Evolutionary conservation across 768 basidiomycete genomes (phyloP).

Genomic region (Amanita subjunquillea): DNA sequence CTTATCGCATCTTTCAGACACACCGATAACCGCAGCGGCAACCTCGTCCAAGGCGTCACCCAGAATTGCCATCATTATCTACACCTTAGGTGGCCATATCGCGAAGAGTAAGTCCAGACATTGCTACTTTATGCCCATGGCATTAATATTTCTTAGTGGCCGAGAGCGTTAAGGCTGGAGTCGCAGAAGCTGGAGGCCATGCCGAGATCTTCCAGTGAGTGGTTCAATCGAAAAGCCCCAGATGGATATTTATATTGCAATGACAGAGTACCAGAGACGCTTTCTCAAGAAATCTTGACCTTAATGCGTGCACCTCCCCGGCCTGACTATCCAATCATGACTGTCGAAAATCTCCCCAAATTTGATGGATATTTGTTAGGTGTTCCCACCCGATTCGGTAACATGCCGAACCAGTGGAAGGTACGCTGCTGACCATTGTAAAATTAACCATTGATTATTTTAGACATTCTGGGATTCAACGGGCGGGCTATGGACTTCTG

Average conservation of each 20-base stretch:
- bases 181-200: conserved; percentile 37
- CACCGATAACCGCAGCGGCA: not conserved
- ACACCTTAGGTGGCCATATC: conserved; percentile 69
- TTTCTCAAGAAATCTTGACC: conserved; percentile 52
- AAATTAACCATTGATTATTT: conserved; percentile 11
- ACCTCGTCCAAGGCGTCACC: conserved; percentile 32
- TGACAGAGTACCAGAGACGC: conserved; percentile 67
- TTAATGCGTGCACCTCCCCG: conserved; percentile 68
- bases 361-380: conserved; percentile 74
- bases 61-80: conserved; percentile 61
- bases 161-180: conserved; percentile 36
- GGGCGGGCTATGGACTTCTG: conserved; percentile 50
- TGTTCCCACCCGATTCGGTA: conserved; percentile 74
- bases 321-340: conserved; percentile 60
- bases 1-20: not conserved
- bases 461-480: conserved; percentile 71
- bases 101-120: conserved; percentile 38
- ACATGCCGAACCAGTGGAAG: conserved; percentile 75
- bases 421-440: conserved; percentile 19
- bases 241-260: not conserved
- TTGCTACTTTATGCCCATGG: not conserved
- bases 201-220: conserved; percentile 48
- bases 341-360: conserved; percentile 35
- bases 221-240: not conserved
- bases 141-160: conserved; percentile 39